Conservation (phyloP, 1,284 basidiomycete species). For the Marasmius oreades region DNA sequence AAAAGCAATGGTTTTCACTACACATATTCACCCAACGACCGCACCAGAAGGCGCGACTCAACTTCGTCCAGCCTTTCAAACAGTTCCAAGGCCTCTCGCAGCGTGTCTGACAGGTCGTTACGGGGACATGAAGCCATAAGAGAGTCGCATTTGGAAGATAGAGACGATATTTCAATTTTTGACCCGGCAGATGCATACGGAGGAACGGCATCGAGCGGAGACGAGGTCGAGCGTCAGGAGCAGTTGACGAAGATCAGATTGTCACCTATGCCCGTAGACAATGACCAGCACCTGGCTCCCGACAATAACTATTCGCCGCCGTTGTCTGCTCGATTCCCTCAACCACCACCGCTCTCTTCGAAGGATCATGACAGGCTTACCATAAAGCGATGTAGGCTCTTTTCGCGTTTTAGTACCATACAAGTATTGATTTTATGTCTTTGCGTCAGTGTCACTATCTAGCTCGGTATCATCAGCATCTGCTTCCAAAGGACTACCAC, state of each 20-base stretch:
- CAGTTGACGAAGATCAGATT: background rate
- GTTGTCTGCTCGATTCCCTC: slow-evolving; percentile 1
- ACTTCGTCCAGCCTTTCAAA: background rate
- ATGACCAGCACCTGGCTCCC: background rate
- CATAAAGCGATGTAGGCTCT: background rate
- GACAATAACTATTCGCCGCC: background rate
- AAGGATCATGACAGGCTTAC: background rate
- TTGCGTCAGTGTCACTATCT: background rate
- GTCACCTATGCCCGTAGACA: background rate
- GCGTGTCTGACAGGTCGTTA: background rate
- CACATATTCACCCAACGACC: slow-evolving; percentile 1
- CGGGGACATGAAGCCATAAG: background rate
- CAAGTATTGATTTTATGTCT: background rate
- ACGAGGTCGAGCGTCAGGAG: background rate
- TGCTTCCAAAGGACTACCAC: background rate
- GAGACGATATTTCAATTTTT: background rate
- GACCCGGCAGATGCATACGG: slow-evolving; percentile 1
- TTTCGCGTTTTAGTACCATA: background rate
- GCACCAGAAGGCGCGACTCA: background rate
- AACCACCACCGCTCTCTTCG: background rate
- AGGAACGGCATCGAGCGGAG: background rate
- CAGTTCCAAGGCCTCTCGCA: background rate
- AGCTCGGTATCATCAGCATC: slow-evolving; percentile 4
- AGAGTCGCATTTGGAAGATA: background rate
- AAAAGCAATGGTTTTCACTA: background rate